Evolutionary conservation across 1,284 basidiomycete species (phyloP).

Genomic region (Ceratorhiza oryzae-sativae): DNA sequence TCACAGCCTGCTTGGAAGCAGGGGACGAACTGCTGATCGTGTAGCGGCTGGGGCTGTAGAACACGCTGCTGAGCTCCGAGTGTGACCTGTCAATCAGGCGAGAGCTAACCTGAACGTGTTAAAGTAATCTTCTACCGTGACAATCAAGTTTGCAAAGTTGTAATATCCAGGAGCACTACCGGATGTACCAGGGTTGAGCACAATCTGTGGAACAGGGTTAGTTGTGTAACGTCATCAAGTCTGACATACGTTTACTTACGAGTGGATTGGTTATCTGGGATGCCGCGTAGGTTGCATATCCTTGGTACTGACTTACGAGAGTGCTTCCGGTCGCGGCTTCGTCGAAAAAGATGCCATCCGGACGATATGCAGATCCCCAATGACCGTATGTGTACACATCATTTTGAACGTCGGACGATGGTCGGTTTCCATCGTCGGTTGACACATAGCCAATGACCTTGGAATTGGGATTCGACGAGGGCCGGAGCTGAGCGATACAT

Average conservation of each 20-base stretch:
- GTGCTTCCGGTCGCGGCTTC: conserved; percentile 43
- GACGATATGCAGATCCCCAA: conserved; percentile 49
- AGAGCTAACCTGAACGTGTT: conserved; percentile 45
- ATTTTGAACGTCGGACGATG: conserved; percentile 43
- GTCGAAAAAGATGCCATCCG: conserved; percentile 55
- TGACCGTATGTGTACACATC: conserved; percentile 51
- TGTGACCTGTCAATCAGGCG: neutral
- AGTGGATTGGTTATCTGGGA: conserved; percentile 3
- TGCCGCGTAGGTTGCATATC: conserved; percentile 15
- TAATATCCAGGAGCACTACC: conserved; percentile 44
- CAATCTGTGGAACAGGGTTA: neutral
- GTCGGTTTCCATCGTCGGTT: conserved; percentile 46
- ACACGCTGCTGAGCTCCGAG: neutral
- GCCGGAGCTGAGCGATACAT: conserved; percentile 48
- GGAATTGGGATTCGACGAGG: conserved; percentile 47
- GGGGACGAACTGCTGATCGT: conserved; percentile 44
- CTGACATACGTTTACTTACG: neutral
- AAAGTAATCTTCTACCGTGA: conserved; percentile 46
- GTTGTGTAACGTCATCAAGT: neutral
- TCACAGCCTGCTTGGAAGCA: conserved; percentile 47
- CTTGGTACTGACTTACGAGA: neutral
- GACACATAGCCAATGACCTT: conserved; percentile 52
- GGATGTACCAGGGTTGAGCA: conserved; percentile 40
- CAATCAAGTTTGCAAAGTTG: conserved; percentile 46
- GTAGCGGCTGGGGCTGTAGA: conserved; percentile 27